Evolutionary conservation across 371 early-diverging fungal genomes (phyloP).

Genomic region (Mortierella polycephala): DNA sequence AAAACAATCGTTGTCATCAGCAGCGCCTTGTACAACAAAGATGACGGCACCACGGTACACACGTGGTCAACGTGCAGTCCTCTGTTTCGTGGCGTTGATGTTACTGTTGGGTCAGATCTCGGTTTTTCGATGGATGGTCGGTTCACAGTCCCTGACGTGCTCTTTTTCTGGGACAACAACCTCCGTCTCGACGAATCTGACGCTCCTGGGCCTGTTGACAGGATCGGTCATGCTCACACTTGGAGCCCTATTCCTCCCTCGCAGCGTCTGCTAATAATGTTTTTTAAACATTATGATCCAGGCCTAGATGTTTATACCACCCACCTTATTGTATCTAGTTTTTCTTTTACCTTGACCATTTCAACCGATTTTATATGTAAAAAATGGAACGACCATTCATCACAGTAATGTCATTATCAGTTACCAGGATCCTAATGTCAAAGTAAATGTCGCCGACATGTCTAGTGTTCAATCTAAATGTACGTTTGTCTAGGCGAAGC

Average conservation of each 20-base stretch:
- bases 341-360: too few relatives aligned
- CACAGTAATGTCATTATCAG: too few relatives aligned
- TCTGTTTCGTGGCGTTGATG: constrained; percentile 9
- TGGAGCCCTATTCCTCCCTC: constrained; percentile 13
- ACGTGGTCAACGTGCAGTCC: neutral
- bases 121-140: constrained; percentile 37
- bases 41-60: constrained; percentile 7
- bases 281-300: neutral
- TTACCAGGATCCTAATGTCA: too few relatives aligned
- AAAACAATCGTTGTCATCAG: neutral
- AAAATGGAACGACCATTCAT: too few relatives aligned
- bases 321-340: too few relatives aligned
- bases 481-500: too few relatives aligned
- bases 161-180: neutral
- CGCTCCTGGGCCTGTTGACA: constrained; percentile 15
- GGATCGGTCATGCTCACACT: constrained; percentile 22
- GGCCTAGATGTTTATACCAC: too few relatives aligned
- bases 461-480: too few relatives aligned
- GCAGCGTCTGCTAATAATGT: neutral
- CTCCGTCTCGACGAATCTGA: constrained; percentile 15
- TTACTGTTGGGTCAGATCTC: constrained; percentile 27
- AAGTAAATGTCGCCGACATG: too few relatives aligned
- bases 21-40: neutral
- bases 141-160: constrained; percentile 9
- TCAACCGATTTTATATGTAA: too few relatives aligned